Evolutionary conservation across 768 basidiomycete species (phyloP), one percentile per base, ranked within the genome.

Genomic region (Neoboletus subvelutipes): DNA sequence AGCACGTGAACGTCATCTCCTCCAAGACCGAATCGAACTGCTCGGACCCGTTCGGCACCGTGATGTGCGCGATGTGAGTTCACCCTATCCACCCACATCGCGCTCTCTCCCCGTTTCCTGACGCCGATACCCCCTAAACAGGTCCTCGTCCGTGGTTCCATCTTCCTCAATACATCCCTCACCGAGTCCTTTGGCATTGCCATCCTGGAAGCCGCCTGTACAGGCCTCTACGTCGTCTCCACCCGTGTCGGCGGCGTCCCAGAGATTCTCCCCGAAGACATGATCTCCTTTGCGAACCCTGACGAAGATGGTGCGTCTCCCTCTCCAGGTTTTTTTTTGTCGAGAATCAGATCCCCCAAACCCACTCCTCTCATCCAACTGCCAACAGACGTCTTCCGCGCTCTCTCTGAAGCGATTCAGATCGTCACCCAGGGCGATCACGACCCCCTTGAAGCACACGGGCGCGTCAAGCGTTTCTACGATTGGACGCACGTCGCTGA

Each of bases 171-270:
- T 67, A 95, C 97, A 0, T 95, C 94, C 0, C 80, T 98, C 26
- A 98, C 96, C 1, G 97, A 98, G 70, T 84, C 97, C 0, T 99
- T 98, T 63, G 96, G 97, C 0, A 98, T 96, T 61, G 92, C 90
- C n/a, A 94, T 96, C 61, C 81, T 99, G 42, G 97, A 99, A 76
- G 97, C 96, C 0, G 97, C 97, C 0, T 95, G 92, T 61, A 86
- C 93, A 0, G 96, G 97, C 1, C 79, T 98, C 17, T 96, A 96
- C 67, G 89, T 98, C 49, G 96, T 98, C 48, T 88, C 88, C 41
- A 98, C 97, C 0, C 84, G 86, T 43, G 96, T 98, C 0, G 97
- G 97, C 0, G 97, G 97, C 1, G 92, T 98, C 0, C 93, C 96
- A 0, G 97, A 98, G 71, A 90, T 98, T 53, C 76, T 99, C 15